Evolutionary conservation across 1,139 yeast species (phyloP), one percentile per base, ranked within the genome.

Genomic region (Nakaseomyces kungkrabaensis): DNA sequence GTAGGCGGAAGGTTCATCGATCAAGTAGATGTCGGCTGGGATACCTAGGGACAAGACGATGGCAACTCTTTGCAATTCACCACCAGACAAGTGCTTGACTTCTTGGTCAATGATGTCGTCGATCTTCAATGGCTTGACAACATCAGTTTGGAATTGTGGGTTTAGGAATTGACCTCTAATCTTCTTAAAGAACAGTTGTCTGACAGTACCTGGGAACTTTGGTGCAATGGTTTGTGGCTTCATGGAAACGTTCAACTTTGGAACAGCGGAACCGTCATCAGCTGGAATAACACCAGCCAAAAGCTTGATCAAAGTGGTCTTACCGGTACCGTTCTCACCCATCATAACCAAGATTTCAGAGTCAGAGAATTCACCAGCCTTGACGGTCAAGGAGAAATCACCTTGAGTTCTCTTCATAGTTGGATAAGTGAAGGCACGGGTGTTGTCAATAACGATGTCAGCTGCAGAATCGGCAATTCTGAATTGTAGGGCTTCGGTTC

Each of bases 311-410:
- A 92, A 84, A 7, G 98, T 92, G 43, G 98, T 92, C 74, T 92
- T 92, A 76, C 98, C 98, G 26, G 98, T 92, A 75, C 98, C 98
- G 69, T 92, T 92, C 74, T 92, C 98, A 68, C 98, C 98, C 96
- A 92, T 90, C 97, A 92, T 88, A 53, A 92, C 98, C 66, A 92
- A 78, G 62, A 92, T 92, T 74, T 92, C 98, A 43, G 97, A 87
- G 69, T 92, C 95, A 53, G 95, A 85, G 72, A 90, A 92, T 54
- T 85, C 92, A 72, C 98, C 98, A 43, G 78, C 68, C 65, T 86
- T 84, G 55, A 94, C 84, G 54, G 71, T 74, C 68, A 92, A 77
- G 64, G 79, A 81, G 85, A 92, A 92, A 70, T 89, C 97, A 65
- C 98, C 98, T 76, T 89, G 90, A 47, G 97, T 89, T 76, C 88